Evolutionary conservation across 2,329 filamentous ascomycete genomes (phyloP), one percentile per base, ranked within the genome.

Genomic region (Chrysosphaeria jannelii): DNA sequence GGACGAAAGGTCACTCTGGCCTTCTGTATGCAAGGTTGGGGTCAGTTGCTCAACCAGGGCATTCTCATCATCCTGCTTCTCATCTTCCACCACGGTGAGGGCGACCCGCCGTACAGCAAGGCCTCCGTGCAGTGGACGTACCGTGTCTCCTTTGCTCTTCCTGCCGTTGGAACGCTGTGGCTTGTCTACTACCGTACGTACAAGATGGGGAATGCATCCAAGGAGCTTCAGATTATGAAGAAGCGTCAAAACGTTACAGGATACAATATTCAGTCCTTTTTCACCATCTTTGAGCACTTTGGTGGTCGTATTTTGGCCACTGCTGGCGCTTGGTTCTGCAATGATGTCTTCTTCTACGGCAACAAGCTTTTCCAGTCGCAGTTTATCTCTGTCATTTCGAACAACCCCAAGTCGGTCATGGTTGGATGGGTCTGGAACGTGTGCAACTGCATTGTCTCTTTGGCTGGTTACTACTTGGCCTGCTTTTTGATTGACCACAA

Each of bases 1-100:
- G 81, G 81, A 32, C 74, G 81, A 39, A 89, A 89, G 45, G 81
- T 91, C 41, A 90, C 78, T 33, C 76, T 70, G 43, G 79, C 81
- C 28, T 93, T 93, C 52, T 47, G 93, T 46, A 91, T 93, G 81
- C 81, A 93, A 47, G 81, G 81, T 25, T 93, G 81, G 81, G 81
- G 81, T 33, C 81, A 93, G 45, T 74, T 90, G 42, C 53, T 74
- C 51, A 93, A 93, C 59, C 81, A 91, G 47, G 68, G 71, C 35
- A 47, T 89, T 27, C 58, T 93, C 31, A 90, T 93, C 37, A 42
- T 90, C 25, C 53, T 88, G 23, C 60, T 91, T 28, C 54, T 88
- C 35, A 71, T 81, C 47, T 85, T 90, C 59, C 76, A 89, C 54
- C 64, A 67, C 38, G 71, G 71, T 27, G 54, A 51, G 29, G 70